Base-by-base conservation (phyloP, 2,329 filamentous ascomycete species). In the Cryphonectria parasitica region DNA sequence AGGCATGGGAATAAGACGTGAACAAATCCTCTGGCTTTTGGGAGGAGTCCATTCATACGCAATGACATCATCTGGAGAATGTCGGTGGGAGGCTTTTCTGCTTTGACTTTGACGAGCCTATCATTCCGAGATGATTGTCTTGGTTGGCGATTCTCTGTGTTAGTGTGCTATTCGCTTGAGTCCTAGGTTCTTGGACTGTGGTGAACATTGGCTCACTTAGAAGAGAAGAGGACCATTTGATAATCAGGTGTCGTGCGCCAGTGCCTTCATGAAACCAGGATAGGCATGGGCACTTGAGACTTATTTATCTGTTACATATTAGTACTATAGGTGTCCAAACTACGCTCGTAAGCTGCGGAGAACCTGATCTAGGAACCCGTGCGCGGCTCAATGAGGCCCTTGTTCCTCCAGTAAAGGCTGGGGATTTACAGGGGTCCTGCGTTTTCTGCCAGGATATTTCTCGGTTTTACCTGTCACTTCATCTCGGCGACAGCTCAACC, bases 11-110 rank as follows among this genome's bases (percentile, higher is more conserved):
- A 61, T 39, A 39, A 61, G 58, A n/a, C 58, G 22, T 61, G 17
- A 61, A 61, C 34, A 49, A 56, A 56, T 56, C 52, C 13, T 28
- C n/a, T 17, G 13, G 52, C 52, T 4, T 15, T 11, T 17, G 13
- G 52, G 25, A 31, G 52, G 52, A 31, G 25, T 56, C 52, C 25
- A 17, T 28, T 56, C 25, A 13, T 56, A 56, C 52, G 25, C 10
- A 56, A 56, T 56, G 52, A 56, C 52, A 28, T 56, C 52, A 31
- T 56, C n/a, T 28, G 52, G n/a, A 56, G n/a, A 56, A 28, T 28
- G 52, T 56, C 52, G 52, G 25, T 56, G 52, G 25, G 52, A 31
- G 52, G 3, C 43, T 22, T 22, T 8, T 56, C 4, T 54, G 49
- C 13, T 28, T 54, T 28, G 25, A 10, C 25, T n/a, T 54, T 11